Evolutionary conservation across 495 filamentous ascomycete genomes (phyloP).

Genomic region (Xylaria venustula): DNA sequence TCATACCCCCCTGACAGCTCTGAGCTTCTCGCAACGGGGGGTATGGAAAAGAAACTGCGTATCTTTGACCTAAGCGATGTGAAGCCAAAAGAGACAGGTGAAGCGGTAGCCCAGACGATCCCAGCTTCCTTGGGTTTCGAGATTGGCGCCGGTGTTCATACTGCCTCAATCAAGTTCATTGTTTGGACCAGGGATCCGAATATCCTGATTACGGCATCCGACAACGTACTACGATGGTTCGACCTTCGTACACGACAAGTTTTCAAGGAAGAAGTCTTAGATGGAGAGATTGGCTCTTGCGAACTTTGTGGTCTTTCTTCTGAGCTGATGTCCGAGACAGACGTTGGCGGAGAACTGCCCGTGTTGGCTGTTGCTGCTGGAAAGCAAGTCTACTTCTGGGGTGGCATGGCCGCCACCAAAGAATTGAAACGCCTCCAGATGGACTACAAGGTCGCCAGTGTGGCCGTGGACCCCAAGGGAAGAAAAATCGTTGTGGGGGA

Average conservation of each 20-base stretch:
- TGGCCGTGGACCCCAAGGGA: conserved; percentile 77
- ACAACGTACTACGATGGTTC: conserved; percentile 92
- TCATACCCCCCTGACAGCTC: conserved; percentile 82
- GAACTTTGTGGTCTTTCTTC: conserved; percentile 67
- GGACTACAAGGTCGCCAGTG: conserved; percentile 81
- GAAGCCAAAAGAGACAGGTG: conserved; percentile 23
- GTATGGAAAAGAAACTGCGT: conserved; percentile 92
- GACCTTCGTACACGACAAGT: conserved; percentile 74
- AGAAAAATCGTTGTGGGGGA: conserved; percentile 85
- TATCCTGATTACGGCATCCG: conserved; percentile 84
- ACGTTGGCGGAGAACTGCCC: conserved; percentile 54
- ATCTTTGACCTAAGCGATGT: conserved; percentile 79
- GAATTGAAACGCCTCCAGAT: conserved; percentile 76
- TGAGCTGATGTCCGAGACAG: conserved; percentile 36
- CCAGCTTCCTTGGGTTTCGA: conserved; percentile 65
- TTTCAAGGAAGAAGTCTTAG: conserved; percentile 68
- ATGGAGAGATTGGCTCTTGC: conserved; percentile 84
- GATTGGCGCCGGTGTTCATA: conserved; percentile 79
- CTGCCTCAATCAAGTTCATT: conserved; percentile 87
- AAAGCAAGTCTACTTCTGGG: conserved; percentile 90
- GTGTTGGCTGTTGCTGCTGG: conserved; percentile 72
- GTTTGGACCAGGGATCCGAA: conserved; percentile 88
- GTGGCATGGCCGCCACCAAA: conserved; percentile 64
- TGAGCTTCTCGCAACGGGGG: conserved; percentile 82
- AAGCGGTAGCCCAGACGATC: conserved; percentile 26